Percentiles rank a stretch among this genome's conserved stretches.
phyloP scores from a whole-genome alignment of 306 rosid species.

The Prunus fruticosa region DNA sequence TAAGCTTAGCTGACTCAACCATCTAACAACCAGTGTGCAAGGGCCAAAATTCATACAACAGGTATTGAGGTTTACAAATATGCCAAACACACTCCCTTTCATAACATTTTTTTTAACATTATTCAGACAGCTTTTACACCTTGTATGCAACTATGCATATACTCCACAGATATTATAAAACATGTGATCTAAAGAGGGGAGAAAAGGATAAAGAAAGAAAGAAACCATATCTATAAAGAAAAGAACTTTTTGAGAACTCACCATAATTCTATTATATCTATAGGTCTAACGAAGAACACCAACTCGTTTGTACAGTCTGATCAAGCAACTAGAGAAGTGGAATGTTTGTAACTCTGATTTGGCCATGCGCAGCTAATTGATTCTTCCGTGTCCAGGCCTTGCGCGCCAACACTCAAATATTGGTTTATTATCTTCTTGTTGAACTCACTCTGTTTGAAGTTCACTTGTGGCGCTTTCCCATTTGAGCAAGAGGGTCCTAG shows the following conservation, averaged over 20 bases:
- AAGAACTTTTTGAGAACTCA: constrained; percentile 8
- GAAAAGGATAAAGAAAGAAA: not conserved
- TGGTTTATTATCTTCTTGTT: constrained; percentile 60
- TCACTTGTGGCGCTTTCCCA: constrained; percentile 17
- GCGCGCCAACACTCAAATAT: constrained; percentile 70
- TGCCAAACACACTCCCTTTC: not conserved
- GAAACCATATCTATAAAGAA: not conserved
- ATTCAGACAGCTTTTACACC: not conserved
- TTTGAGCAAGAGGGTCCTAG: constrained; percentile 40
- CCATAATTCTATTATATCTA: constrained; percentile 4
- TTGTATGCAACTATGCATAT: not conserved
- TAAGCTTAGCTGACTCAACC: not conserved
- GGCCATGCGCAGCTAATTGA: constrained; percentile 40
- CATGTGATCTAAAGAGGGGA: not conserved
- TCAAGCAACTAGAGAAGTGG: constrained; percentile 54
- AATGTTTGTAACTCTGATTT: constrained; percentile 32
- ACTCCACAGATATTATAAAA: not conserved
- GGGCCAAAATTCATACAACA: not conserved
- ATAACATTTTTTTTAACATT: not conserved
- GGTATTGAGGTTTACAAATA: not conserved
- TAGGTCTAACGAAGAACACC: not conserved
- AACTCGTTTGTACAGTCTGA: constrained; percentile 16
- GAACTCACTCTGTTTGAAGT: constrained; percentile 41
- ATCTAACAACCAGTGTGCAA: not conserved
- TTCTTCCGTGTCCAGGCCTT: constrained; percentile 47